Conservation (phyloP, 495 filamentous ascomycete species). For the Lasiosphaeria miniovina region DNA sequence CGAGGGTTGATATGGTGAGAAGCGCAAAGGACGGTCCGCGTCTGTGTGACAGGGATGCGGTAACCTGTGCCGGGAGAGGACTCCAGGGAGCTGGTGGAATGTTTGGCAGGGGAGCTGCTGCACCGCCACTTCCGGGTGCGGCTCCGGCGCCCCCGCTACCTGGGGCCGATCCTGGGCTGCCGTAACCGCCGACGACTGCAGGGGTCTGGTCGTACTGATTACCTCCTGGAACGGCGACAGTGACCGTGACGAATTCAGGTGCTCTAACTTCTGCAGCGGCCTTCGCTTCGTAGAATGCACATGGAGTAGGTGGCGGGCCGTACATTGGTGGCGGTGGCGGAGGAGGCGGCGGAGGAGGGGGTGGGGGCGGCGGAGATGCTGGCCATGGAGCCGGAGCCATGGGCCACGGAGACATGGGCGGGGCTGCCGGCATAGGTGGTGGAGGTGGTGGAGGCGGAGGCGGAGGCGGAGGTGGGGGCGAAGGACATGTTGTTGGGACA, state of each 20-base stretch:
- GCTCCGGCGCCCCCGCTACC: slow-evolving; percentile 10
- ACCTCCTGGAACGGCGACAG: slow-evolving; percentile 10
- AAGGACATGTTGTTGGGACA: slow-evolving; percentile 8
- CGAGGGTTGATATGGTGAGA: slow-evolving; percentile 11
- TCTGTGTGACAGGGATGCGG: slow-evolving; percentile 13
- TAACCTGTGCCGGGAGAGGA: slow-evolving; percentile 20
- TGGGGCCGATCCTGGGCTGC: slow-evolving; percentile 5
- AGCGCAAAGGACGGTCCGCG: slow-evolving; percentile 13
- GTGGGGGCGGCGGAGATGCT: slow-evolving; percentile 4
- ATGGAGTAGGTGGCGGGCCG: slow-evolving; percentile 11
- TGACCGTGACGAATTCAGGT: slow-evolving; percentile 20
- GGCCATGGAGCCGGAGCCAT: not conserved
- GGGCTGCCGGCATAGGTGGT: not conserved
- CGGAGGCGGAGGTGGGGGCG: not conserved
- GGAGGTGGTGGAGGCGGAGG: slow-evolving; percentile 7
- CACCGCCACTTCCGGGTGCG: slow-evolving; percentile 12
- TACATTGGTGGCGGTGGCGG: slow-evolving; percentile 14
- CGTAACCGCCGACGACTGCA: slow-evolving; percentile 10
- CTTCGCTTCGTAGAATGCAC: slow-evolving; percentile 13
- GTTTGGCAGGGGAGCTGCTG: slow-evolving; percentile 3
- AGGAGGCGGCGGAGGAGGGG: slow-evolving; percentile 10
- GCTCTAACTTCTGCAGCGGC: slow-evolving; percentile 4
- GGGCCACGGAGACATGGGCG: not conserved
- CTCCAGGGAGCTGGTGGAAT: slow-evolving; percentile 14
- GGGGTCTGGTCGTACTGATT: slow-evolving; percentile 2